Conservation (phyloP, 345 rosid species). For the Sonneratia caseolaris region DNA sequence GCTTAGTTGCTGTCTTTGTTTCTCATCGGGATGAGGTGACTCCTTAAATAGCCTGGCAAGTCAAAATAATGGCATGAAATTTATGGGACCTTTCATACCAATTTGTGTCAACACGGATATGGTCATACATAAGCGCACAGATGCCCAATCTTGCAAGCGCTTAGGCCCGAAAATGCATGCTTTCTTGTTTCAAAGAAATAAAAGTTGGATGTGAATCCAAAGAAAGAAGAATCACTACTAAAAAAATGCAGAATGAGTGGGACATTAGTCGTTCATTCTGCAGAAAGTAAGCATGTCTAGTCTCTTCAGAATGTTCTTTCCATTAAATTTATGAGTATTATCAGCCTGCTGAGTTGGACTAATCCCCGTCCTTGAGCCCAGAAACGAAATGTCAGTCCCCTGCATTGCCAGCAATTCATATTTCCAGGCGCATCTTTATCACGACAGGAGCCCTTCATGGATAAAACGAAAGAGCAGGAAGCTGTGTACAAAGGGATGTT, state of each 20-base stretch:
- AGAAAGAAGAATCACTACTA: not conserved
- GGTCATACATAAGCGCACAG: too few relatives aligned
- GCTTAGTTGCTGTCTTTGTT: conserved; percentile 90
- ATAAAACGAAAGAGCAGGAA: not conserved
- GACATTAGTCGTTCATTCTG: not conserved
- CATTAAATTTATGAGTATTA: too few relatives aligned
- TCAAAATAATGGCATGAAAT: not conserved
- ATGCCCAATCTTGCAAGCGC: too few relatives aligned
- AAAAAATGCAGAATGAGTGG: not conserved
- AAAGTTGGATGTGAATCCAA: not conserved
- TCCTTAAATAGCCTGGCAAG: conserved; percentile 73
- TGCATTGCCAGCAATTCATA: too few relatives aligned
- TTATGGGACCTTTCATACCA: too few relatives aligned
- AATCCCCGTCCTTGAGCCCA: not conserved
- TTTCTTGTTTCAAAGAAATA: not conserved
- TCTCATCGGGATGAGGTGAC: conserved; percentile 98
- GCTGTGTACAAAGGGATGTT: not conserved
- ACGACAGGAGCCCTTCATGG: not conserved
- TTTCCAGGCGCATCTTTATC: not conserved
- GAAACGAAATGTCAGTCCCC: not conserved
- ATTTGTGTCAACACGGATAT: too few relatives aligned
- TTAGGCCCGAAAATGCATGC: not conserved
- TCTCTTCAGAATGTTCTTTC: too few relatives aligned
- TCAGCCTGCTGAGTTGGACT: not conserved
- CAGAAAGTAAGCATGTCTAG: not conserved